Evolutionary conservation across 169 alveolate genomes (phyloP).

Genomic region (Cryptosporidium canis): DNA sequence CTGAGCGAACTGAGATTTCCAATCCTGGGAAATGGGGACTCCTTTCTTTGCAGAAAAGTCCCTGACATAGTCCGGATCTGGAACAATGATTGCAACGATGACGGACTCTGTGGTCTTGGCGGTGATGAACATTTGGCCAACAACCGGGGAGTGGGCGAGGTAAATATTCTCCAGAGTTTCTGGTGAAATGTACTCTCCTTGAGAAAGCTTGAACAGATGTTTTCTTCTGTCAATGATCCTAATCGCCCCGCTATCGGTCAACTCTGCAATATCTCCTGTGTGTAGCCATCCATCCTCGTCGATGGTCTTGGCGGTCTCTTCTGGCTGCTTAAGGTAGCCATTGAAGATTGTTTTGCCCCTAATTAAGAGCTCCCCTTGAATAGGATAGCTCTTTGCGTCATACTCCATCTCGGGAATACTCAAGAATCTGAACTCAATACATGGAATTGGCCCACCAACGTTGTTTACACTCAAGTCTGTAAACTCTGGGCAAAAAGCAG

Average conservation of each 20-base stretch:
- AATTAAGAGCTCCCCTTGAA: constrained; percentile 92
- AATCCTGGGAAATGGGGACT: not conserved
- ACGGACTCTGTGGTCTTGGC: constrained; percentile 76
- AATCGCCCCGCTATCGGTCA: constrained; percentile 84
- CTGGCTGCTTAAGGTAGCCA: constrained; percentile 88
- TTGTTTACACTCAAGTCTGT: constrained; percentile 81
- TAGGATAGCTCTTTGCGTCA: constrained; percentile 82
- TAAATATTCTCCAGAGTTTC: constrained; percentile 90
- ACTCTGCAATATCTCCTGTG: constrained; percentile 92
- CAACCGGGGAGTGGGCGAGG: constrained; percentile 75
- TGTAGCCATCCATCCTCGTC: constrained; percentile 91
- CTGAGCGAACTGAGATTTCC: constrained; percentile 57
- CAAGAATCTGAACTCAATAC: constrained; percentile 83
- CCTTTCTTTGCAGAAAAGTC: constrained; percentile 28
- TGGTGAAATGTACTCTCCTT: constrained; percentile 97
- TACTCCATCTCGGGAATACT: constrained; percentile 94
- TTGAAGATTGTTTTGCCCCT: constrained; percentile 86
- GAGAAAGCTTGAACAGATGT: constrained; percentile 92
- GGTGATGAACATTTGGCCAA: constrained; percentile 78
- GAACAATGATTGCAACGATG: constrained; percentile 77
- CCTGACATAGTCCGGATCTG: constrained; percentile 72
- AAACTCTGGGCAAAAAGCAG: constrained; percentile 83
- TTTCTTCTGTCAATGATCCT: constrained; percentile 94
- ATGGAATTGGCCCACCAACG: constrained; percentile 90
- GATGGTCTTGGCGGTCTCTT: constrained; percentile 86